Percentiles rank a stretch among this genome's conserved stretches.
These are phyloP conservation scores for Beauveria varroae DNA, from an alignment of 2,329 filamentous ascomycete species.

Conservation along the genomic window DNA sequence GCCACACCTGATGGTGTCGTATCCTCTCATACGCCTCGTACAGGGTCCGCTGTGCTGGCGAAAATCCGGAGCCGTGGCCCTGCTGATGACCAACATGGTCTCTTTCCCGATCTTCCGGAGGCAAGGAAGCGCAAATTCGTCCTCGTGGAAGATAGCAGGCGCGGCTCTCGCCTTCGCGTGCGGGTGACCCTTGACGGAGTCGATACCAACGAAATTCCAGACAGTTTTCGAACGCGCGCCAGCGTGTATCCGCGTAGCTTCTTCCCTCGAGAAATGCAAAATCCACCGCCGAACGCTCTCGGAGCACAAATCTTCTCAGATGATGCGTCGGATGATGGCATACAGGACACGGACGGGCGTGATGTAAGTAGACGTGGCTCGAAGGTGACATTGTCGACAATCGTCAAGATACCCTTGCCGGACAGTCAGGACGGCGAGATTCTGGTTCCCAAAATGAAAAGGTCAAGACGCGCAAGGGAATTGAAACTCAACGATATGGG, in stretches of 20 bases:
- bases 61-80: constrained; percentile 36
- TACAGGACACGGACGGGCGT: constrained; percentile 43
- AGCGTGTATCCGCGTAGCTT: constrained; percentile 88
- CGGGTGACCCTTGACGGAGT: constrained; percentile 89
- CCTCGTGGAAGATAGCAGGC: constrained; percentile 81
- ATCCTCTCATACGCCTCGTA: constrained; percentile 46
- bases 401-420: constrained; percentile 54
- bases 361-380: constrained; percentile 28
- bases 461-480: constrained; percentile 66
- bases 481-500: constrained; percentile 88
- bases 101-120: constrained; percentile 85
- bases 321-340: constrained; percentile 49
- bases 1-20: constrained; percentile 48
- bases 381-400: constrained; percentile 26
- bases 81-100: constrained; percentile 36
- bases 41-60: constrained; percentile 28
- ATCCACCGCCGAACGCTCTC: constrained; percentile 67
- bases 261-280: constrained; percentile 89
- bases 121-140: constrained; percentile 95
- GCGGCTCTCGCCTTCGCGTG: constrained; percentile 74
- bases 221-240: constrained; percentile 85
- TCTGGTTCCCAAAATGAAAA: constrained; percentile 66
- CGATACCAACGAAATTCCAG: constrained; percentile 91
- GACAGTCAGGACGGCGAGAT: constrained; percentile 69
- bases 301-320: constrained; percentile 69